A percentile compares a stretch with the other conserved stretches of the same genome.
phyloP scores from a whole-genome alignment of 352 stramenopile species.

The Phytophthora aleatoria region DNA sequence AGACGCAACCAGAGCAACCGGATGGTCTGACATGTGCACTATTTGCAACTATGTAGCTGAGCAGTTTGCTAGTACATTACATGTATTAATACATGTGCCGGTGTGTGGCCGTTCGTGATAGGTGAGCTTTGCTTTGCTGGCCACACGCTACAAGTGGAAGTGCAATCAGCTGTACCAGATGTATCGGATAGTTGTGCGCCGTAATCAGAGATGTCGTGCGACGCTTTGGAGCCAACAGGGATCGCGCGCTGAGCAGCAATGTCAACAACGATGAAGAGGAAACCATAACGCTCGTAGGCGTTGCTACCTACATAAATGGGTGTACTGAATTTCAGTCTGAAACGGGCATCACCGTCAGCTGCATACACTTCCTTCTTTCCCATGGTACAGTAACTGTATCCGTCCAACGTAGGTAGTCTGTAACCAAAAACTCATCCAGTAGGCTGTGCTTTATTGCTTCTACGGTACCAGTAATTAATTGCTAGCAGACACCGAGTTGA shows the following conservation, averaged over 20 bases:
- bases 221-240: not conserved
- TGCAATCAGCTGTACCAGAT: not conserved
- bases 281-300: not conserved
- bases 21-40: not conserved
- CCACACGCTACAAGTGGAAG: too few relatives aligned
- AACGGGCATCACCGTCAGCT: not conserved
- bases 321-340: too few relatives aligned
- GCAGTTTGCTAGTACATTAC: too few relatives aligned
- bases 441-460: not conserved
- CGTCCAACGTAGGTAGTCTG: too few relatives aligned
- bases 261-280: slow-evolving; percentile 1
- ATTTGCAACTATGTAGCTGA: too few relatives aligned
- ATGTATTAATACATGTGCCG: too few relatives aligned
- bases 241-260: not conserved
- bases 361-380: not conserved
- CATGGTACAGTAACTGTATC: too few relatives aligned
- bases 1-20: not conserved
- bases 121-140: too few relatives aligned
- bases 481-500: not conserved
- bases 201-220: not conserved
- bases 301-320: not conserved
- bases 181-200: not conserved
- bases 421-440: too few relatives aligned
- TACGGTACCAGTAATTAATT: not conserved
- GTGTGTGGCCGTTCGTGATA: too few relatives aligned